These are phyloP conservation scores for Solanum lycopersicoides DNA, from an alignment of 257 asterid species.

Conservation along the genomic window DNA sequence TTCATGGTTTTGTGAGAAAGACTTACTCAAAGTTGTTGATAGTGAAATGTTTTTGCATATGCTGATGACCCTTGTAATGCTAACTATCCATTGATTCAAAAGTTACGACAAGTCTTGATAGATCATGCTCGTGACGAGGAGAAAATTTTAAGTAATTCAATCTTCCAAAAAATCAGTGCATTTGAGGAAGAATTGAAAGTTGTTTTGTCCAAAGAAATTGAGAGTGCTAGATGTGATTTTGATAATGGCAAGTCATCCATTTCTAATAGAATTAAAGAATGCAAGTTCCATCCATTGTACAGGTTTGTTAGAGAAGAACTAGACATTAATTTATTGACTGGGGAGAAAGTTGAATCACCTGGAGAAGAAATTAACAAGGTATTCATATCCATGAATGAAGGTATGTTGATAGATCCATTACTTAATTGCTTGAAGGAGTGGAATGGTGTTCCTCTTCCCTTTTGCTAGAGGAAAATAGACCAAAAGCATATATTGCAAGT, in stretches of 20 bases:
- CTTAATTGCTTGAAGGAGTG: conserved; percentile 12
- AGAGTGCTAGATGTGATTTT: conserved; percentile 3
- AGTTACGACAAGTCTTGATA: conserved; percentile 8
- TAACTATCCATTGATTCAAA: conserved; percentile 13
- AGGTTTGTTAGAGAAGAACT: conserved; percentile 15
- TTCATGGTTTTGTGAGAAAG: conserved; percentile 11
- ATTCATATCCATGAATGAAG: conserved; percentile 9
- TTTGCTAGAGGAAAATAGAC: not conserved
- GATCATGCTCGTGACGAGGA: not conserved
- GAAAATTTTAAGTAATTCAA: not conserved
- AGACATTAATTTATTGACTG: not conserved
- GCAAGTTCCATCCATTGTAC: conserved; percentile 14
- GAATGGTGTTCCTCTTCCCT: conserved; percentile 16
- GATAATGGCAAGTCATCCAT: conserved; percentile 4
- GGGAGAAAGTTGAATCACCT: conserved; percentile 10
- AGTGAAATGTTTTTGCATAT: conserved; percentile 9
- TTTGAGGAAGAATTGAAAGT: conserved; percentile 12
- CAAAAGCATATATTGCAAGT: not conserved
- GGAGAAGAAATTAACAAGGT: conserved; percentile 19
- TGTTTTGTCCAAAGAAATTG: conserved; percentile 11
- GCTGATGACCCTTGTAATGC: conserved; percentile 14
- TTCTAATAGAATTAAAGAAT: conserved; percentile 8
- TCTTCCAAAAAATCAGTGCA: conserved; percentile 5
- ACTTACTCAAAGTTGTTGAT: conserved; percentile 10
- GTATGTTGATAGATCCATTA: conserved; percentile 11